phyloP scores from a whole-genome alignment of 805 yeast species.

The Suhomyces sp. region DNA sequence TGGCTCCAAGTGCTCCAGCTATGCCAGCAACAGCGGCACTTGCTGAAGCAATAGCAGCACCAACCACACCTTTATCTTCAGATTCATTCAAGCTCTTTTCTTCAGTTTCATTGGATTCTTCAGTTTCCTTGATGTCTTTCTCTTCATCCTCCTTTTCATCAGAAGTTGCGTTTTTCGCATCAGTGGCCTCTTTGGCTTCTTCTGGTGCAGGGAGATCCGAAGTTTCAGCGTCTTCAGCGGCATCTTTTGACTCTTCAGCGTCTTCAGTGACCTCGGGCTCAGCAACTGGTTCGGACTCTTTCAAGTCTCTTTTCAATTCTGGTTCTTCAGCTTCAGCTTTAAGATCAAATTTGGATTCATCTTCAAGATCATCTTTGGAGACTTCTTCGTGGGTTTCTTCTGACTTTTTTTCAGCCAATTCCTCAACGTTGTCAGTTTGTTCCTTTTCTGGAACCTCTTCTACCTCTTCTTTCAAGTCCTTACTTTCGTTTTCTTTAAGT shows the following conservation, averaged over 20 bases:
- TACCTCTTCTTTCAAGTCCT: background rate
- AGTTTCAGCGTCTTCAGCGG: background rate
- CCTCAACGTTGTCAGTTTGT: background rate
- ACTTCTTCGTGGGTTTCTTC: no score
- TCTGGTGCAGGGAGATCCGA: background rate
- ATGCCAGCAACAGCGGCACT: constrained; percentile 1
- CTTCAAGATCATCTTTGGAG: background rate
- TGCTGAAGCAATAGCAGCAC: constrained; percentile 1
- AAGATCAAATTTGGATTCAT: background rate
- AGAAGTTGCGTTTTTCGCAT: background rate
- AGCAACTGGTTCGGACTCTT: background rate
- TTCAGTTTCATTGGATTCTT: constrained; percentile 3
- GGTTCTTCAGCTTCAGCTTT: background rate
- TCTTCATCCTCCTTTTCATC: background rate
- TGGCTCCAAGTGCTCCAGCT: background rate
- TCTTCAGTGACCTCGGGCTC: background rate
- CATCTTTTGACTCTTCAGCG: background rate
- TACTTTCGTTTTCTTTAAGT: background rate
- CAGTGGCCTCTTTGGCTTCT: background rate
- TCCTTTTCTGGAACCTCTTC: background rate
- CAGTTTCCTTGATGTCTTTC: background rate
- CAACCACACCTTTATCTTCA: constrained; percentile 5
- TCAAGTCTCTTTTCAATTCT: background rate
- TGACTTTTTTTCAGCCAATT: background rate
- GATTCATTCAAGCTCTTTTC: constrained; percentile 7